A percentile compares a stretch with the other conserved stretches of the same genome.
Conservation (phyloP, 768 basidiomycete genomes). For the Lactifluus hygrophoroides region DNA sequence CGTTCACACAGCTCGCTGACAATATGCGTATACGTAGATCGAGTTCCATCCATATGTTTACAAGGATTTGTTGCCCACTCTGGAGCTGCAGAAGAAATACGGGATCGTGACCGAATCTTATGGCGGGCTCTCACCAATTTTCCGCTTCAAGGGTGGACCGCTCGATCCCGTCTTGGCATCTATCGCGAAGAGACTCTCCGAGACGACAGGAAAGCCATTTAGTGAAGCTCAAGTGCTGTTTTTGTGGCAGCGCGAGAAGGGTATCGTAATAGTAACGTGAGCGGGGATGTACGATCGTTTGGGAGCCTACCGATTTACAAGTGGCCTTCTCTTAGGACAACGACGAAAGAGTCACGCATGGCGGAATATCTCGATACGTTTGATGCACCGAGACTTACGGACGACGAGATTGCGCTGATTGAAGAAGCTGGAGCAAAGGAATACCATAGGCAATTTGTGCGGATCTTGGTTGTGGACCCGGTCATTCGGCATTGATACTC, state of each 20-base stretch:
- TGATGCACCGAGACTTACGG: constrained; percentile 30
- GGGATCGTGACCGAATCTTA: constrained; percentile 35
- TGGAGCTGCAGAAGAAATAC: constrained; percentile 30
- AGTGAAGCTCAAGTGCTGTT: constrained; percentile 27
- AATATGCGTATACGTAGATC: constrained; percentile 27
- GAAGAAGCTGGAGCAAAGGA: constrained; percentile 25
- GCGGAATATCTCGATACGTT: constrained; percentile 40
- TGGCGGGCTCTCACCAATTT: constrained; percentile 33
- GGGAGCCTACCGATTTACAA: neutral
- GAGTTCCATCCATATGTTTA: constrained; percentile 49
- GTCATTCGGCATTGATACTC: neutral
- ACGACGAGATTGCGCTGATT: constrained; percentile 25
- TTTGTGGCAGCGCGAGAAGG: constrained; percentile 28
- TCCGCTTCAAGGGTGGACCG: constrained; percentile 31
- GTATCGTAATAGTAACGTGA: constrained; percentile 29
- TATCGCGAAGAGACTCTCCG: constrained; percentile 25
- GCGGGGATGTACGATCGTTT: constrained; percentile 10
- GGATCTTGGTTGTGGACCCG: neutral
- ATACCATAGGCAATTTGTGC: constrained; percentile 27
- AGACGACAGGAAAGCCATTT: constrained; percentile 22
- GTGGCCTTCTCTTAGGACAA: constrained; percentile 30
- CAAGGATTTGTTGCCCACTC: constrained; percentile 32
- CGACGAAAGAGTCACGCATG: constrained; percentile 35
- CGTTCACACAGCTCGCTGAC: neutral
- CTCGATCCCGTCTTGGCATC: constrained; percentile 31